These are phyloP conservation scores for Linnemannia hyalina DNA, from an alignment of 192 early-diverging fungal genomes.

Conservation along the genomic window DNA sequence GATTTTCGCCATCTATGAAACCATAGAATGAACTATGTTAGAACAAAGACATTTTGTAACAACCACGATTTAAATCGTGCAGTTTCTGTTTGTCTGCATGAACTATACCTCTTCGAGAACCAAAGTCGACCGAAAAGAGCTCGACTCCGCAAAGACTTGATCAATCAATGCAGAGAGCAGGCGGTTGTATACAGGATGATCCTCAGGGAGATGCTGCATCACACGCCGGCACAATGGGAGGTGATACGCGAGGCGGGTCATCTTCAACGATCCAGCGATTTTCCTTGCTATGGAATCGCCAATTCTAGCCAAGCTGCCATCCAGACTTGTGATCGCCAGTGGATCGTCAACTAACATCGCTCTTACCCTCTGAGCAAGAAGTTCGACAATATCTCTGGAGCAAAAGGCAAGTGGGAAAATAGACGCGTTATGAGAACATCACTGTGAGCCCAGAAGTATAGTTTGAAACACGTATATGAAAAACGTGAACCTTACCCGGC, in stretches of 20 bases:
- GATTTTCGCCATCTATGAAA: conserved; percentile 22
- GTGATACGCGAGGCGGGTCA: not conserved
- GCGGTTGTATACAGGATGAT: conserved; percentile 23
- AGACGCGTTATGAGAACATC: not conserved
- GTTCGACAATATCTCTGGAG: conserved; percentile 27
- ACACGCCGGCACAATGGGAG: conserved; percentile 20
- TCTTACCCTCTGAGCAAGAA: conserved; percentile 11
- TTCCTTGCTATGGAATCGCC: conserved; percentile 22
- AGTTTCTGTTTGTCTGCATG: not conserved
- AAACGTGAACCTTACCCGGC: conserved; percentile 23
- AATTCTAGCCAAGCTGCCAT: conserved; percentile 15
- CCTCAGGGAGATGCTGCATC: conserved; percentile 38
- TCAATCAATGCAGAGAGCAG: conserved; percentile 25
- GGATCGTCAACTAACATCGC: conserved; percentile 11
- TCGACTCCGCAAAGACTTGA: conserved; percentile 21
- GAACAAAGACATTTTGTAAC: not conserved
- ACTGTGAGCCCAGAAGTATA: not conserved
- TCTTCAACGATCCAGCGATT: not conserved
- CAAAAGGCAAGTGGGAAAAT: not conserved
- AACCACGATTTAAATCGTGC: not conserved
- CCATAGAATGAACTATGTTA: not conserved
- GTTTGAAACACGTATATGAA: not conserved
- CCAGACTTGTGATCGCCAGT: conserved; percentile 8
- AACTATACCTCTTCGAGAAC: conserved; percentile 24
- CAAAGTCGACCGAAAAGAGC: not conserved